Percentiles rank a stretch among this genome's conserved stretches.
These are phyloP conservation scores for Ambrosia artemisiifolia DNA, from an alignment of 129 eudicot species.

Conservation along the genomic window DNA sequence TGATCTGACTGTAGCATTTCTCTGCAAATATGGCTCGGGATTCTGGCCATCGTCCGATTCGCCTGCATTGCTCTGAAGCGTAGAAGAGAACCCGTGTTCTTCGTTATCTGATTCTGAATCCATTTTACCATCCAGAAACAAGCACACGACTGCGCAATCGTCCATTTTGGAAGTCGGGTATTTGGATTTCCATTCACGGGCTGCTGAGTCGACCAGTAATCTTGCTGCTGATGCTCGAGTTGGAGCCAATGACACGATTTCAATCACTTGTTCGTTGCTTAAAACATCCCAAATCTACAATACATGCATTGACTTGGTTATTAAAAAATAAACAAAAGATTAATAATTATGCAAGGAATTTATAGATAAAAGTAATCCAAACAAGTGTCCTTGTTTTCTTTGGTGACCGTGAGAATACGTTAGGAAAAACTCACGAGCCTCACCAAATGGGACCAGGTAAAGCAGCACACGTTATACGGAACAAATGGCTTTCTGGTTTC, in stretches of 20 bases:
- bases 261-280: conserved; percentile 88
- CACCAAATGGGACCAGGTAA: too few species aligned
- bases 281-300: conserved; percentile 92
- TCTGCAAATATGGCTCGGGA: conserved; percentile 63
- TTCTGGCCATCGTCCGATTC: conserved; percentile 87
- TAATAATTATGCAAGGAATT: too few species aligned
- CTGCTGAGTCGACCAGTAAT: conserved; percentile 76
- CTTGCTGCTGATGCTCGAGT: conserved; percentile 84
- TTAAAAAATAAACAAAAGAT: neutral
- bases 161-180: conserved; percentile 96
- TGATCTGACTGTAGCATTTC: conserved; percentile 75
- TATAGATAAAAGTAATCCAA: too few species aligned
- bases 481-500: too few species aligned
- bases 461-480: too few species aligned
- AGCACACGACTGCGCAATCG: conserved; percentile 94
- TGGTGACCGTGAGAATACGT: too few species aligned
- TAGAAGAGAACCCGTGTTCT: conserved; percentile 76
- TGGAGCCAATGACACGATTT: conserved; percentile 70
- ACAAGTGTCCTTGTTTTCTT: too few species aligned
- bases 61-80: conserved; percentile 67
- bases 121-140: conserved; percentile 86
- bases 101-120: conserved; percentile 88
- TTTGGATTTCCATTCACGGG: conserved; percentile 88
- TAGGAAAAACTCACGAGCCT: too few species aligned
- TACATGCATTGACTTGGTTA: neutral